Base-by-base conservation (phyloP, 2,329 filamentous ascomycete species). In the Cyclaneusma minus region DNA sequence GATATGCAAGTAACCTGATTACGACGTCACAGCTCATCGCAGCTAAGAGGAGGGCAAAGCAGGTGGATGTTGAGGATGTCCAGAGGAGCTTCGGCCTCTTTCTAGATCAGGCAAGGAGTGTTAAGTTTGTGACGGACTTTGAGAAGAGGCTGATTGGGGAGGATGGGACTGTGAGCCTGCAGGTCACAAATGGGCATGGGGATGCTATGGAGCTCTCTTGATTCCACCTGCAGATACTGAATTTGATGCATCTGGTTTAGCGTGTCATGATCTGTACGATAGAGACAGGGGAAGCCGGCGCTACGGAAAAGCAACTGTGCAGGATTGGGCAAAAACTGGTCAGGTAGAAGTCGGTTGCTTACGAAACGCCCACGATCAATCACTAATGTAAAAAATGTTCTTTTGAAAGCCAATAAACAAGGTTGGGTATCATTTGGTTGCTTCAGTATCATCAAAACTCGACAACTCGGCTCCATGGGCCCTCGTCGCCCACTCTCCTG, bases 1-100 rank as follows among this genome's bases (percentile, higher is more conserved):
- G 89, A 40, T 98, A 98, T 49, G 87, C 85, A n/a, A 91, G 83
- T 58, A 94, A 98, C 50, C 73, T 98, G 29, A 94, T 98, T 54
- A 92, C 81, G 13, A 94, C 89, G 2, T 89, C 83, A 4, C 79
- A 92, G 51, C 67, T 98, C 22, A 66, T 95, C 25, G 73, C 72
- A 35, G 73, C 80, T 43, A 95, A 94, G 65, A 71, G 85, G 38
- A 78, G 74, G 45, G 76, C 78, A 10, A 82, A 81, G 52, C 76
- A 87, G 44, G 81, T 98, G 24, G 70, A 67, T 30, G 67, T 93
- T 31, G 72, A 82, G 29, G 89, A 98, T 46, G 85, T 98, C 8
- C 79, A 93, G 59, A 72, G 87, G 40, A 92, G 83, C 55, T 98
- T 87, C 62, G 67, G 76, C 46, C 68, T 98, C 25, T 98, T 98